Conservation (phyloP, 768 basidiomycete genomes). For the Suillus luteus region DNA sequence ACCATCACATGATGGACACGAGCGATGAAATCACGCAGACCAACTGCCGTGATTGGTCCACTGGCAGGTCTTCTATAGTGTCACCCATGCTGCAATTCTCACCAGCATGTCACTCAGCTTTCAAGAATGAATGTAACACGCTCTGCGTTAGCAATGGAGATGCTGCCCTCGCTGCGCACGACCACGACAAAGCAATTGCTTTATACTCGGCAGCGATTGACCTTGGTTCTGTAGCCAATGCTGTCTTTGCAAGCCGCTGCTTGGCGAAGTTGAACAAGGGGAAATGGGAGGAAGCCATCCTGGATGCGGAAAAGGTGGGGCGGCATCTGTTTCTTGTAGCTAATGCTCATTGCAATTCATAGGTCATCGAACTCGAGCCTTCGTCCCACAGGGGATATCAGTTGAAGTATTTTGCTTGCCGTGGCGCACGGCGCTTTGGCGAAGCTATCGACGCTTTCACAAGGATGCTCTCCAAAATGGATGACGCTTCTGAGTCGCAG, state of each 20-base stretch:
- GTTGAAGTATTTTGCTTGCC: neutral
- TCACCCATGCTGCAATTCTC: neutral
- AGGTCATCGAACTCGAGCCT: constrained; percentile 2
- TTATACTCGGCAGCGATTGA: neutral
- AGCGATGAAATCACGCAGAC: neutral
- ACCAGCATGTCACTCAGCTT: neutral
- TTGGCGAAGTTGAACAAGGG: neutral
- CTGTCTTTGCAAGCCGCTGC: neutral
- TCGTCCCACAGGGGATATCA: neutral
- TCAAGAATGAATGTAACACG: neutral
- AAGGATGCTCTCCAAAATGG: neutral
- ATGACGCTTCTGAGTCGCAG: neutral
- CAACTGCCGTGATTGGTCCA: neutral
- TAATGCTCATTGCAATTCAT: neutral
- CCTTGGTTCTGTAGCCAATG: neutral
- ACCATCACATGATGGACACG: neutral
- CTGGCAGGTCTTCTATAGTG: neutral
- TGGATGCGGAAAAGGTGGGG: neutral
- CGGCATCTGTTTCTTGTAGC: neutral
- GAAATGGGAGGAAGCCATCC: neutral
- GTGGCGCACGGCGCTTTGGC: neutral
- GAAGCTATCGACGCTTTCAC: neutral
- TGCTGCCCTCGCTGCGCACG: neutral
- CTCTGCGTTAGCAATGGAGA: neutral
- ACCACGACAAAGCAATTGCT: neutral